Evolutionary conservation across 305 asterid genomes (phyloP).

Genomic region (Plantago coronopus): DNA sequence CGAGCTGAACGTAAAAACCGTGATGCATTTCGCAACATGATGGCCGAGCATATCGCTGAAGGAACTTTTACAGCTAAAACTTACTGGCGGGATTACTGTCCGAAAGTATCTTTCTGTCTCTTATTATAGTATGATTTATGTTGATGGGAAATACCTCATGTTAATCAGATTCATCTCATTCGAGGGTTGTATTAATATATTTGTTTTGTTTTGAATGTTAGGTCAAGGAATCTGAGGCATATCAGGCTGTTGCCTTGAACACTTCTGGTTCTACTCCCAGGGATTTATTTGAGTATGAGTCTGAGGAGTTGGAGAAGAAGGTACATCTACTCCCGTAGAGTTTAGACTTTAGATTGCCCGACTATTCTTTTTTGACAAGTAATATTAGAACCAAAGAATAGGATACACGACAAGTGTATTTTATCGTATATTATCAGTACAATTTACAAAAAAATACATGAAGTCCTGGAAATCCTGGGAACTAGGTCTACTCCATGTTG

Average conservation of each 20-base stretch:
- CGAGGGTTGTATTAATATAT: too few relatives aligned
- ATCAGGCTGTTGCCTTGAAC: constrained; percentile 75
- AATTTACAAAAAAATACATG: too few relatives aligned
- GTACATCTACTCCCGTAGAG: constrained; percentile 25
- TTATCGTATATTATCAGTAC: too few relatives aligned
- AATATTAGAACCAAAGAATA: too few relatives aligned
- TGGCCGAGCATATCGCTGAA: constrained; percentile 80
- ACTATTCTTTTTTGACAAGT: too few relatives aligned
- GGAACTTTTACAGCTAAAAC: constrained; percentile 88
- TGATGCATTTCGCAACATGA: constrained; percentile 80
- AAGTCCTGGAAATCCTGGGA: too few relatives aligned
- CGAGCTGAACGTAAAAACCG: constrained; percentile 91
- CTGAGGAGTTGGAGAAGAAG: constrained; percentile 83
- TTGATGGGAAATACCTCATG: too few relatives aligned
- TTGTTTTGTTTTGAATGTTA: constrained; percentile 22
- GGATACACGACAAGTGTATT: too few relatives aligned
- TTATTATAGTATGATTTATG: not conserved
- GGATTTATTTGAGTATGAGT: constrained; percentile 84
- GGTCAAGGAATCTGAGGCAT: constrained; percentile 81
- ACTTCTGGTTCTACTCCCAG: constrained; percentile 86
- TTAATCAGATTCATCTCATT: too few relatives aligned
- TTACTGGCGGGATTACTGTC: constrained; percentile 87
- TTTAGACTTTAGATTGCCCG: too few relatives aligned
- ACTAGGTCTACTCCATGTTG: too few relatives aligned
- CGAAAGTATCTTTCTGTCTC: constrained; percentile 39